Evolutionary conservation across 306 rosid genomes (phyloP).

Genomic region (Glycine latifolia): DNA sequence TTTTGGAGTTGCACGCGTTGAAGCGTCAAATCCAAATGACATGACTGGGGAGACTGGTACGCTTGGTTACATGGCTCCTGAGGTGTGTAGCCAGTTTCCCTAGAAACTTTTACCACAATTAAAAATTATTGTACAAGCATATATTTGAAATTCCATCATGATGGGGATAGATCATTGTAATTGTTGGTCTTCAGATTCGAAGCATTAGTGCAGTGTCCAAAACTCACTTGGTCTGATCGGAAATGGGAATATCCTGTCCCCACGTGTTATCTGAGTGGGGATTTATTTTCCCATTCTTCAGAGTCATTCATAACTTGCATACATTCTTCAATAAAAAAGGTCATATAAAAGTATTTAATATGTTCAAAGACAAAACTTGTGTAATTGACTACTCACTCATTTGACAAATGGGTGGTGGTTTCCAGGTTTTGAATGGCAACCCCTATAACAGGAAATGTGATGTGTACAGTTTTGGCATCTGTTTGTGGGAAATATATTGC

Average conservation of each 20-base stretch:
- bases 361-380: constrained; percentile 11
- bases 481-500: constrained; percentile 26
- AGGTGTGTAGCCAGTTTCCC: constrained; percentile 54
- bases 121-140: constrained; percentile 10
- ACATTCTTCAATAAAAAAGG: background rate
- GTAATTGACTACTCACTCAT: constrained; percentile 21
- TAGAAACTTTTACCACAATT: constrained; percentile 3
- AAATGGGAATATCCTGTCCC: background rate
- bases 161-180: too few relatives aligned
- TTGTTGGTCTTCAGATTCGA: background rate
- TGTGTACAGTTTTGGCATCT: constrained; percentile 47
- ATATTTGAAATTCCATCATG: background rate
- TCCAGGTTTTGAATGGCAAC: constrained; percentile 88
- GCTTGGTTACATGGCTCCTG: constrained; percentile 95
- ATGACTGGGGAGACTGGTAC: constrained; percentile 97
- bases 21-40: constrained; percentile 92
- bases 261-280: background rate
- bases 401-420: constrained; percentile 40
- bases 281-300: background rate
- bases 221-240: background rate
- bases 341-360: background rate
- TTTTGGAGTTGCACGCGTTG: constrained; percentile 58
- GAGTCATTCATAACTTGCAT: background rate
- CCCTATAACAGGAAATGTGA: constrained; percentile 91
- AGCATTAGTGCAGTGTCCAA: constrained; percentile 8